Conservation (phyloP, 495 filamentous ascomycete species). For the Penicillium longicatenatum region DNA sequence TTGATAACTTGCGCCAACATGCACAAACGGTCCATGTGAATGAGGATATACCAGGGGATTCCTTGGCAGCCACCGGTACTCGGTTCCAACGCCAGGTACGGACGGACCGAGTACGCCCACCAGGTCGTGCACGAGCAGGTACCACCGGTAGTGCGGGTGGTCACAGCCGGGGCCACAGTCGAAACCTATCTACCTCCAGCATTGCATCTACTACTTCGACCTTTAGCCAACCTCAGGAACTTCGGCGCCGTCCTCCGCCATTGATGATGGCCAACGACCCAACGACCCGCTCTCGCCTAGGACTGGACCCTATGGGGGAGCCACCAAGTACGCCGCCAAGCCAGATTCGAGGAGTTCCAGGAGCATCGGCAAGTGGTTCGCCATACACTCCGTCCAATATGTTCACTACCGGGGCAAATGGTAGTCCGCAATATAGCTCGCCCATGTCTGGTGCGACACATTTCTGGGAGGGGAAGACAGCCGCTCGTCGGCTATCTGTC, state of each 20-base stretch:
- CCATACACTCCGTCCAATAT: constrained; percentile 55
- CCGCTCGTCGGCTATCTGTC: constrained; percentile 77
- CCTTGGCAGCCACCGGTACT: constrained; percentile 89
- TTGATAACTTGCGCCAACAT: constrained; percentile 95
- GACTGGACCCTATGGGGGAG: constrained; percentile 60
- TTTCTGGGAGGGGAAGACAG: constrained; percentile 70
- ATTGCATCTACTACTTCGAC: constrained; percentile 75
- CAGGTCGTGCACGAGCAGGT: constrained; percentile 69
- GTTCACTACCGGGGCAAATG: constrained; percentile 68
- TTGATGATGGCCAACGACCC: constrained; percentile 80
- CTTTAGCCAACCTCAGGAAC: constrained; percentile 61
- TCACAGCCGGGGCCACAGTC: constrained; percentile 72
- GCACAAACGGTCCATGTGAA: constrained; percentile 98
- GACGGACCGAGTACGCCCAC: constrained; percentile 77
- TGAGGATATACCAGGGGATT: constrained; percentile 93
- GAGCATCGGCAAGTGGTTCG: constrained; percentile 67
- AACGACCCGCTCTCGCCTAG: constrained; percentile 54
- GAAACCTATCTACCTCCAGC: constrained; percentile 85
- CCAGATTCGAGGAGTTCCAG: constrained; percentile 43
- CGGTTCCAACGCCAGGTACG: constrained; percentile 93
- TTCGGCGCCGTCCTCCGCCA: constrained; percentile 74
- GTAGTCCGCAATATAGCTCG: constrained; percentile 74
- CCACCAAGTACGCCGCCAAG: constrained; percentile 52
- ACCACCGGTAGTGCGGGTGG: constrained; percentile 69
- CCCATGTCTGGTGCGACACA: constrained; percentile 68